Base-by-base conservation (phyloP, 352 stramenopile species). In the Phytophthora hybrid region DNA sequence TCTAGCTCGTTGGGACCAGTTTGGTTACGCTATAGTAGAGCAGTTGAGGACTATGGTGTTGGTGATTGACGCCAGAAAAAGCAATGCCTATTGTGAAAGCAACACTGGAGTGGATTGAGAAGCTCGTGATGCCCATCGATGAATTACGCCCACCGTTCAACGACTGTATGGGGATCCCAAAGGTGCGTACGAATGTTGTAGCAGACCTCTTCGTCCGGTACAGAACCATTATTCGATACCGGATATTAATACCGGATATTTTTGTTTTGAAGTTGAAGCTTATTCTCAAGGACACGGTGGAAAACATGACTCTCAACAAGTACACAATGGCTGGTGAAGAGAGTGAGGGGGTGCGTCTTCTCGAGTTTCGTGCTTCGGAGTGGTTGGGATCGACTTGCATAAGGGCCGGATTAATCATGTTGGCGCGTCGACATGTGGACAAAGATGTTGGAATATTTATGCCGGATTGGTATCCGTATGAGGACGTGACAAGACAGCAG, bases 361-460 rank as follows among this genome's bases (percentile, higher is more conserved):
- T 74, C 1, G 6, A 34, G 6, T 74, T 74, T 60, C 37, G 58
- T 10, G 19, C 5, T 4, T 54, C 6, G 1, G 2, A 63, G 16
- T 73, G 58, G 66, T 14, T 68, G 11, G 37, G 16, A 18, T 63
- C 66, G 21, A 62, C 57, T 19, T 57, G 47, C 19, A 29, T 72
- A 5, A 21, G 41, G 8, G 65, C 51, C 9, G 49, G 57, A 26
- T 41, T 72, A 14, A 31, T 66, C 10, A 31, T 58, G 2, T 34
- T 44, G 21, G 18, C 34, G 31, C 31, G 34, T 10, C 55, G 31
- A 16, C 64, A 54, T 18, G 21, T 54, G n/a, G 14, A 4, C 7
- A 8, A 64, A 13, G 41, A 13, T 47, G 54, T 71, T n/a, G 55
- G 64, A 0, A 31, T 59, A 9, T 37, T 70, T 34, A 26, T 11